Conservation (phyloP, 2,329 filamentous ascomycete genomes). For the Beauveria caledonica region DNA sequence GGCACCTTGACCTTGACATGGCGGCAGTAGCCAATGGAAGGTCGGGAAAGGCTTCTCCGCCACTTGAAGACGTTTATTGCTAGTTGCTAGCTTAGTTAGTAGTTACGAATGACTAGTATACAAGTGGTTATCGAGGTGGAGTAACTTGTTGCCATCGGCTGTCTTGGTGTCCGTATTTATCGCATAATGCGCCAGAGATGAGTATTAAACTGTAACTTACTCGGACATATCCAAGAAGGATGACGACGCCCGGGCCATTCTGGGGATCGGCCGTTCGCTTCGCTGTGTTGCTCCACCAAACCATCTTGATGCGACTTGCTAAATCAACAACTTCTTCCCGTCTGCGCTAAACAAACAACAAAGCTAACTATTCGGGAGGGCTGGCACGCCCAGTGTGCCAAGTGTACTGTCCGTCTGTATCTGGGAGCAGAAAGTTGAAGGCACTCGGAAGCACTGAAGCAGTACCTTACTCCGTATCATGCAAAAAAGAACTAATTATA, state of each 20-base stretch:
- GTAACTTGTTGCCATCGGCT: neutral
- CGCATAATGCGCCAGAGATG: neutral
- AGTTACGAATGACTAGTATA: too few relatives aligned
- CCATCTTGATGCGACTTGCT: neutral
- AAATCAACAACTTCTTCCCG: neutral
- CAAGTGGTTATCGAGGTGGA: neutral
- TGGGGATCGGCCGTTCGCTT: neutral
- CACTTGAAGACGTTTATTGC: neutral
- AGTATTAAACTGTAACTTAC: neutral
- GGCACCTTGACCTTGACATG: neutral
- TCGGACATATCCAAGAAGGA: neutral
- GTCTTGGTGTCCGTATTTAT: slow-evolving; percentile 11
- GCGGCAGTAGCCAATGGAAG: neutral
- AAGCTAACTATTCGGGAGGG: neutral
- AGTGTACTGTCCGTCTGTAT: neutral
- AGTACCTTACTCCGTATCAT: too few relatives aligned
- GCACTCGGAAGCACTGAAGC: too few relatives aligned
- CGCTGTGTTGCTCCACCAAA: neutral
- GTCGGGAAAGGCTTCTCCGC: neutral
- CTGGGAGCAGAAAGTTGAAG: neutral
- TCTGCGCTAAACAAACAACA: neutral
- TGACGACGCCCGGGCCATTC: neutral
- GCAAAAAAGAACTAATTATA: neutral
- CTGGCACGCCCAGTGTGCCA: too few relatives aligned
- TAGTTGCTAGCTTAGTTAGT: too few relatives aligned